These are phyloP conservation scores for Pythium scleroteichum DNA, from an alignment of 352 stramenopile species.

Conservation along the genomic window DNA sequence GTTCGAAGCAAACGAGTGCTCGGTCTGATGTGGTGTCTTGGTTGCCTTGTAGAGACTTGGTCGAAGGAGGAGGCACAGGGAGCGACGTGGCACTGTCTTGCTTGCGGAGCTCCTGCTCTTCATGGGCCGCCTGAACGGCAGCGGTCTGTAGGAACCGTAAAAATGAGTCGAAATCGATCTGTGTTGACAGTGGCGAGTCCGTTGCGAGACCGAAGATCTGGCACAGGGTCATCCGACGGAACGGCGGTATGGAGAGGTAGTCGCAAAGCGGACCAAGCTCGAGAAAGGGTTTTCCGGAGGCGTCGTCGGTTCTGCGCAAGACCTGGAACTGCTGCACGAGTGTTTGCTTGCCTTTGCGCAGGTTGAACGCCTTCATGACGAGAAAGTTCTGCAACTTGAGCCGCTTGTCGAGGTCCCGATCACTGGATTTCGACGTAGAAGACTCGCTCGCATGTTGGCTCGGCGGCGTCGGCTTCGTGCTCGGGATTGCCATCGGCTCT, in stretches of 20 bases:
- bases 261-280: constrained; percentile 61
- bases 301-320: constrained; percentile 34
- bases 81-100: constrained; percentile 22
- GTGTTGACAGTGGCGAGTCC: constrained; percentile 26
- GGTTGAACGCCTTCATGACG: constrained; percentile 81
- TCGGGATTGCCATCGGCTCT: too few species aligned
- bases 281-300: constrained; percentile 35
- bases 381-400: constrained; percentile 80
- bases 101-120: constrained; percentile 40
- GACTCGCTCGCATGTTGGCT: not conserved
- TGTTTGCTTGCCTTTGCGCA: constrained; percentile 58
- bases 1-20: constrained; percentile 47
- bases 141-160: constrained; percentile 67
- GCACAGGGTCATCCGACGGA: constrained; percentile 53
- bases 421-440: constrained; percentile 1
- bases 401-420: constrained; percentile 33
- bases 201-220: constrained; percentile 51
- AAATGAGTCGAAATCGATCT: constrained; percentile 58
- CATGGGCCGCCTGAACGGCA: constrained; percentile 42
- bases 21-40: constrained; percentile 28
- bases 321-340: constrained; percentile 69
- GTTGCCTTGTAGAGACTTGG: not conserved
- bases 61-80: constrained; percentile 3
- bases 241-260: constrained; percentile 71
- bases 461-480: too few species aligned